phyloP scores from a whole-genome alignment of 495 filamentous ascomycete genomes.

The Neurospora intermedia region DNA sequence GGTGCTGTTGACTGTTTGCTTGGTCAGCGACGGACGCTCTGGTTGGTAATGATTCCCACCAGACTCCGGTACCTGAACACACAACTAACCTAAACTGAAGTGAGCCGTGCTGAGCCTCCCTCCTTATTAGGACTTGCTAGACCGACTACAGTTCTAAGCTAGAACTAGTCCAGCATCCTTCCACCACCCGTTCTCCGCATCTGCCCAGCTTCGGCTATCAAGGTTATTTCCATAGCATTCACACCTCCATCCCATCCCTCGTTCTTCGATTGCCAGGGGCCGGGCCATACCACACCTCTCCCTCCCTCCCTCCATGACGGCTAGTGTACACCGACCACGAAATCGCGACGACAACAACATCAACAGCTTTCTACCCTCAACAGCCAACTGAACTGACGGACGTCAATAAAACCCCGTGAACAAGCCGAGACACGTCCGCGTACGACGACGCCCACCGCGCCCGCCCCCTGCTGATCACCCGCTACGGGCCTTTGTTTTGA shows the following conservation, averaged over 20 bases:
- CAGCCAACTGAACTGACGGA: too few species aligned
- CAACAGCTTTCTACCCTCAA: not conserved
- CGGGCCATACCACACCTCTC: not conserved
- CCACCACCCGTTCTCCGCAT: not conserved
- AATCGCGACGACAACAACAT: not conserved
- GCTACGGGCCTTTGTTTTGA: not conserved
- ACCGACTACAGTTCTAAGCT: not conserved
- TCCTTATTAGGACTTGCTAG: not conserved
- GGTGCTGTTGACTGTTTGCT: constrained; percentile 6
- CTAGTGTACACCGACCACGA: not conserved
- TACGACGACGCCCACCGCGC: not conserved
- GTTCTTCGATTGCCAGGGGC: not conserved
- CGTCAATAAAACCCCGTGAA: not conserved
- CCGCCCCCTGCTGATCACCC: not conserved
- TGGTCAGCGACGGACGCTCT: not conserved
- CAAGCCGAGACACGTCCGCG: not conserved
- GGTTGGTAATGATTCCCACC: not conserved
- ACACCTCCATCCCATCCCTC: not conserved
- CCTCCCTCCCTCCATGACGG: not conserved
- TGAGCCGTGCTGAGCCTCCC: not conserved
- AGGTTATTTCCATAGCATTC: not conserved
- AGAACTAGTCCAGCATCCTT: not conserved
- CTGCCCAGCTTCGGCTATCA: not conserved
- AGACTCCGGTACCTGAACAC: not conserved
- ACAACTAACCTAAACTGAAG: not conserved